These are phyloP conservation scores for Phaffia tasmanica DNA, from an alignment of 768 basidiomycete species.

Conservation along the genomic window DNA sequence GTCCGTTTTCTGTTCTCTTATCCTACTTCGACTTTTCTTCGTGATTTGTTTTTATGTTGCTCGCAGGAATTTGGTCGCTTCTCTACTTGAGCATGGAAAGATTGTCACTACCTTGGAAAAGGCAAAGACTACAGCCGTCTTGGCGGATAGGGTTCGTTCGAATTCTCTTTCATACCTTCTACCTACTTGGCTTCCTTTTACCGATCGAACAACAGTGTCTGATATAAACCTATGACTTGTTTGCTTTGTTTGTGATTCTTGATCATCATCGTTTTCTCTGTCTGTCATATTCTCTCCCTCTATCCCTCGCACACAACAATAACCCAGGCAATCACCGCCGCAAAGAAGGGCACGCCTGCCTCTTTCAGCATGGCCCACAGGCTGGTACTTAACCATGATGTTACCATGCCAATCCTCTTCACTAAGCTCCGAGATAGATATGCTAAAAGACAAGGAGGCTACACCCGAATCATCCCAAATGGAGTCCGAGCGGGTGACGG, in stretches of 20 bases:
- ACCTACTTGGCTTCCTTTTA: too few relatives aligned
- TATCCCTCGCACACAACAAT: neutral
- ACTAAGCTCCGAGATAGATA: conserved; percentile 69
- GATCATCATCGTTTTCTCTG: neutral
- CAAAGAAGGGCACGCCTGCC: conserved; percentile 59
- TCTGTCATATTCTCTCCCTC: neutral
- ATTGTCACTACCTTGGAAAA: conserved; percentile 93
- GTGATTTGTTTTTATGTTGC: conserved; percentile 1
- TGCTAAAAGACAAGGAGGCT: conserved; percentile 71
- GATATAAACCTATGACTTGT: neutral
- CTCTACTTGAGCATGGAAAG: conserved; percentile 85
- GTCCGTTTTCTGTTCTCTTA: too few relatives aligned
- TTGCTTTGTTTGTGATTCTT: neutral
- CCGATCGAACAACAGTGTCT: neutral
- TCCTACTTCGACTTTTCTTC: too few relatives aligned
- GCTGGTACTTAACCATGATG: conserved; percentile 42
- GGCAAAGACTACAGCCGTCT: conserved; percentile 76
- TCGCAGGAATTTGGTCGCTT: conserved; percentile 79
- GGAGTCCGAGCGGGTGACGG: conserved; percentile 87
- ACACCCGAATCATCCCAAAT: conserved; percentile 84
- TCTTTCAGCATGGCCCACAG: neutral
- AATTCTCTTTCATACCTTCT: neutral
- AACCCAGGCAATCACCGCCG: conserved; percentile 64
- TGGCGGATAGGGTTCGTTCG: conserved; percentile 72
- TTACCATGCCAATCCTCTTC: conserved; percentile 71